Evolutionary conservation across 345 rosid genomes (phyloP), one percentile per base, ranked within the genome.

Genomic region (Populus deltoides): DNA sequence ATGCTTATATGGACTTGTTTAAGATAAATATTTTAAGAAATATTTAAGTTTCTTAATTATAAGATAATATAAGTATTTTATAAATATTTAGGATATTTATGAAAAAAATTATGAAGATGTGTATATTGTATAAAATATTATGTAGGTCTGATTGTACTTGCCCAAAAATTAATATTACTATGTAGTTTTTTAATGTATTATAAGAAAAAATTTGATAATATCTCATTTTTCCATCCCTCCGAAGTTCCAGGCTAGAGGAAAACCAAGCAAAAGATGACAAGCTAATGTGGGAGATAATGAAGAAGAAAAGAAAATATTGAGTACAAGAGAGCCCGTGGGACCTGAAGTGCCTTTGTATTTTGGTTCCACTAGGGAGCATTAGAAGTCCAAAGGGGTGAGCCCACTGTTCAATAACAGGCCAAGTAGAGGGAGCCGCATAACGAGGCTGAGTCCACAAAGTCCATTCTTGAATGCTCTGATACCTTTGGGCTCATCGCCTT

Each of bases 401-500:
- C 36, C 6, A 33, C 6, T 33, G 36, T 33, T 33, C 36, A 33
- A 33, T 33, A 33, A 33, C 36, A 33, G 6, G 59, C 47, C 79
- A 71, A 47, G 29, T 55, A 74, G 78, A 45, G 66, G 75, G 77
- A 82, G 63, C 75, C 68, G 24, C 31, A 71, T 25, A 12, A 78
- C 68, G 15, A 71, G 75, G 51, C 73, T 59, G 8, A 76, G 75
- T 72, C 85, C 85, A 71, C 77, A 75, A 80, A 78, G 62, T 2
- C 59, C 80, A 13, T 24, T 68, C 68, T 35, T 70, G 71, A 80
- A 68, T 39, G 16, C 77, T 57, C 31, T 78, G 63, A 72, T 88
- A 25, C 82, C 90, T 25, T 85, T 87, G 61, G 93, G 90, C 31
- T 53, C 80, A 36, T 86, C 89, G 29, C 87, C 90, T 80, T 85